Conservation (phyloP, 2,329 filamentous ascomycete genomes). For the Chrysosporium queenslandicum region DNA sequence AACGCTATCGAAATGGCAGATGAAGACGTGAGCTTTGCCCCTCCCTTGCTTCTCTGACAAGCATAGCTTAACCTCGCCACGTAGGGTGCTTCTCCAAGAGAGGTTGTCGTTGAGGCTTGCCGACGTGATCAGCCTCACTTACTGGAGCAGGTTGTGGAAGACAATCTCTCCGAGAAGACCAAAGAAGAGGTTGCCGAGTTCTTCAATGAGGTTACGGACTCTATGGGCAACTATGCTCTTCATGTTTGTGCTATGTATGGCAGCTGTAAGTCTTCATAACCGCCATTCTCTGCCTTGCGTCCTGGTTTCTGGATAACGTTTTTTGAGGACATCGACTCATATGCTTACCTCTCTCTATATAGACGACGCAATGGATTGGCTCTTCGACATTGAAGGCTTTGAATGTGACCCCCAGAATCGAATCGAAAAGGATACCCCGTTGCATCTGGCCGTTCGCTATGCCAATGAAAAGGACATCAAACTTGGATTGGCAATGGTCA, state of each 20-base stretch:
- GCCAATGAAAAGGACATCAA: slow-evolving; percentile 39
- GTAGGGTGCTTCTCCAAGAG: slow-evolving; percentile 73
- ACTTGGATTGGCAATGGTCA: slow-evolving; percentile 38
- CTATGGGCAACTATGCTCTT: slow-evolving; percentile 78
- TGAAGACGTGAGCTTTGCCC: slow-evolving; percentile 30
- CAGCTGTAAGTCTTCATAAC: slow-evolving; percentile 53
- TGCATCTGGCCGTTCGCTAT: slow-evolving; percentile 38
- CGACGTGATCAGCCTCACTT: slow-evolving; percentile 86
- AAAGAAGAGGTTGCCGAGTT: slow-evolving; percentile 59
- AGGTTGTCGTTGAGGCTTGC: slow-evolving; percentile 85
- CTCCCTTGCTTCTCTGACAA: neutral
- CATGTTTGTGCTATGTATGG: slow-evolving; percentile 80
- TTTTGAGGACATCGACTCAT: neutral
- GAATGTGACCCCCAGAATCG: slow-evolving; percentile 41
- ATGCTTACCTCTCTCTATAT: neutral
- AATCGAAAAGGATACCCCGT: slow-evolving; percentile 38
- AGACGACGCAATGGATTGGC: slow-evolving; percentile 40
- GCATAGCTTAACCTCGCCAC: slow-evolving; percentile 10
- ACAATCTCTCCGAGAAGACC: slow-evolving; percentile 47
- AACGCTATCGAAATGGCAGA: slow-evolving; percentile 30
- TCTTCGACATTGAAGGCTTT: slow-evolving; percentile 41
- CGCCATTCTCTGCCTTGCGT: neutral
- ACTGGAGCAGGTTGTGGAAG: slow-evolving; percentile 59
- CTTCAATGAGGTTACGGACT: slow-evolving; percentile 75
- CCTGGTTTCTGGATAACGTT: neutral